A percentile compares a stretch with the other conserved stretches of the same genome.
phyloP scores from a whole-genome alignment of 306 rosid genomes.

The Geum urbanum region DNA sequence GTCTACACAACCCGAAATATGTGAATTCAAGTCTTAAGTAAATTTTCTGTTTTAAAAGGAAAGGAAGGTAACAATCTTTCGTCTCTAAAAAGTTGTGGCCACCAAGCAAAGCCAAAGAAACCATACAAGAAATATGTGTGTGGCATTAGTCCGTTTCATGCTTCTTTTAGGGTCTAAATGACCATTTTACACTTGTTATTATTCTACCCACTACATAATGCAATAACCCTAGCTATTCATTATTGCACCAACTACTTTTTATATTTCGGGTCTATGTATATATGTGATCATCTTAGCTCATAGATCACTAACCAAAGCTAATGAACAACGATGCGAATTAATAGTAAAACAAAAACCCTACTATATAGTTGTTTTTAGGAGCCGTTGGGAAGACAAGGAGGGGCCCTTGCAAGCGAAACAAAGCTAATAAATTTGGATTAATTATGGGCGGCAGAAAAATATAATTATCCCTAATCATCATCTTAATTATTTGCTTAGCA shows the following conservation, averaged over 20 bases:
- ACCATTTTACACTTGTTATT: slow-evolving; percentile 4
- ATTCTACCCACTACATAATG: slow-evolving; percentile 2
- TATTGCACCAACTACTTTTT: not conserved
- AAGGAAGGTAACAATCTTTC: not conserved
- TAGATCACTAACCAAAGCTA: not conserved
- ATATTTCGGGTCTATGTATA: not conserved
- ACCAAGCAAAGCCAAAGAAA: slow-evolving; percentile 10
- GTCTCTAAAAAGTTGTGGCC: slow-evolving; percentile 3
- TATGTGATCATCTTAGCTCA: not conserved
- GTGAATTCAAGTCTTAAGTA: not conserved
- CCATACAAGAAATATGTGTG: slow-evolving; percentile 1
- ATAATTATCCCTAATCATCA: slow-evolving; percentile 14
- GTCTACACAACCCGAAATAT: not conserved
- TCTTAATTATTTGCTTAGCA: slow-evolving; percentile 28
- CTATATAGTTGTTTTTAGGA: slow-evolving; percentile 11
- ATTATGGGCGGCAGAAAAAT: slow-evolving; percentile 54
- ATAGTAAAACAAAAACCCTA: not conserved
- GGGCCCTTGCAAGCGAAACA: slow-evolving; percentile 68
- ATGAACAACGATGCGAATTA: not conserved
- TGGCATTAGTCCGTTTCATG: slow-evolving; percentile 1
- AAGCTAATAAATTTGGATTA: slow-evolving; percentile 31
- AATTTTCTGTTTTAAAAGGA: slow-evolving; percentile 6
- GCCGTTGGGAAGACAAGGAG: slow-evolving; percentile 42
- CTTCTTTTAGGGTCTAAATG: not conserved
- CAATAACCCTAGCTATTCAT: not conserved